A percentile compares a stretch with the other conserved stretches of the same genome.
Evolutionary conservation across 345 rosid genomes (phyloP).

Genomic region (Angophora floribunda): DNA sequence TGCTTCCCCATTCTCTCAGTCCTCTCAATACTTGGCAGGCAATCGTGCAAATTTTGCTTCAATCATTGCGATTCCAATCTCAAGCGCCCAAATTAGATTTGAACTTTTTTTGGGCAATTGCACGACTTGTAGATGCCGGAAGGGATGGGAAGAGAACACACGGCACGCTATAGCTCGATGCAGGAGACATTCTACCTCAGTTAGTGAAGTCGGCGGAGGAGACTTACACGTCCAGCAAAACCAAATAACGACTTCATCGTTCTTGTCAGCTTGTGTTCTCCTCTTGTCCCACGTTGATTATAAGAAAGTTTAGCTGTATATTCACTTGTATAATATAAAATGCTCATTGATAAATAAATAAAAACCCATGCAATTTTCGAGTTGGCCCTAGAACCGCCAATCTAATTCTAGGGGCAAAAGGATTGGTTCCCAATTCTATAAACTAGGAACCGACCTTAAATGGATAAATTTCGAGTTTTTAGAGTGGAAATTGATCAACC

Average conservation of each 20-base stretch:
- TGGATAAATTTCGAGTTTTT: too few relatives aligned
- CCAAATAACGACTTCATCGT: conserved; percentile 16
- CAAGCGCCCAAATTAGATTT: not conserved
- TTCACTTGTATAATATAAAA: not conserved
- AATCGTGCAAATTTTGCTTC: not conserved
- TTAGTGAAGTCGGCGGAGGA: conserved; percentile 59
- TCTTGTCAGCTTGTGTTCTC: not conserved
- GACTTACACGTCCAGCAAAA: conserved; percentile 54
- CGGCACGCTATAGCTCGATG: conserved; percentile 64
- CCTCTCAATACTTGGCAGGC: not conserved
- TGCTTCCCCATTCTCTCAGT: conserved; percentile 14
- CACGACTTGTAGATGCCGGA: not conserved
- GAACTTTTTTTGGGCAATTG: not conserved
- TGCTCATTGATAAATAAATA: not conserved
- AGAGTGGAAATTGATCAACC: not conserved
- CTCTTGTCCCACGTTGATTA: not conserved
- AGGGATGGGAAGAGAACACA: conserved; percentile 30
- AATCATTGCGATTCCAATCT: not conserved
- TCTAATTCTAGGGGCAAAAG: not conserved
- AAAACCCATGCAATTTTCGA: too few relatives aligned
- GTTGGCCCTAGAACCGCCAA: too few relatives aligned
- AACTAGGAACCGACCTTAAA: accelerated
- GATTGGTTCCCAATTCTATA: accelerated
- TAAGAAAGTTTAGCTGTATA: not conserved
- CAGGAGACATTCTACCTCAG: conserved; percentile 83